These are phyloP conservation scores for Salmacisia buchloeana DNA, from an alignment of 1,284 basidiomycete species.

Conservation along the genomic window DNA sequence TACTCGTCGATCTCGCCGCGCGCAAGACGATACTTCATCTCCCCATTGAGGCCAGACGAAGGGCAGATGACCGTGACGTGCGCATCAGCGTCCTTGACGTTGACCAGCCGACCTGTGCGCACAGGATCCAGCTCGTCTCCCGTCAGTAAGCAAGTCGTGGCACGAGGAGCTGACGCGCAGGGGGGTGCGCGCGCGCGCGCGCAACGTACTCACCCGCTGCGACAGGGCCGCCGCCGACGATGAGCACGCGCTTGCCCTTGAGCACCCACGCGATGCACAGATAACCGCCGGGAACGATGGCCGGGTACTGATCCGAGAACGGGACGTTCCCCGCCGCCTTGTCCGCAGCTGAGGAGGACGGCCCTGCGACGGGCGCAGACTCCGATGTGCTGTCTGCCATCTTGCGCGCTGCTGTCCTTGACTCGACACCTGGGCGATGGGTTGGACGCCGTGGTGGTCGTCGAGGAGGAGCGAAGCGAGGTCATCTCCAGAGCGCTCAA, in stretches of 20 bases:
- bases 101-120: conserved; percentile 37
- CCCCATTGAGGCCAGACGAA: conserved; percentile 35
- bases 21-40: conserved; percentile 41
- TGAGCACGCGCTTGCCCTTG: conserved; percentile 69
- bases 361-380: too few species aligned
- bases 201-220: conserved; percentile 58
- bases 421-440: too few species aligned
- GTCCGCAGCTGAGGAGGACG: too few species aligned
- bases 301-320: conserved; percentile 23
- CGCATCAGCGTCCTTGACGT: conserved; percentile 46
- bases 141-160: too few species aligned
- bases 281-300: conserved; percentile 59
- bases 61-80: conserved; percentile 45
- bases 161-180: too few species aligned
- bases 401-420: too few species aligned
- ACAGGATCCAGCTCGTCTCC: too few species aligned
- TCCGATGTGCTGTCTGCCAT: too few species aligned
- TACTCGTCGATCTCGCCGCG: conserved; percentile 21
- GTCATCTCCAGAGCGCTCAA: too few species aligned
- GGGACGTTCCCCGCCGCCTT: neutral
- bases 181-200: neutral
- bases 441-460: too few species aligned
- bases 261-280: conserved; percentile 82
- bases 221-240: conserved; percentile 83
- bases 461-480: too few species aligned